Percentiles rank a stretch among this genome's conserved stretches.
Conservation (phyloP, 2,329 filamentous ascomycete species). For the Thelonectria blattea region DNA sequence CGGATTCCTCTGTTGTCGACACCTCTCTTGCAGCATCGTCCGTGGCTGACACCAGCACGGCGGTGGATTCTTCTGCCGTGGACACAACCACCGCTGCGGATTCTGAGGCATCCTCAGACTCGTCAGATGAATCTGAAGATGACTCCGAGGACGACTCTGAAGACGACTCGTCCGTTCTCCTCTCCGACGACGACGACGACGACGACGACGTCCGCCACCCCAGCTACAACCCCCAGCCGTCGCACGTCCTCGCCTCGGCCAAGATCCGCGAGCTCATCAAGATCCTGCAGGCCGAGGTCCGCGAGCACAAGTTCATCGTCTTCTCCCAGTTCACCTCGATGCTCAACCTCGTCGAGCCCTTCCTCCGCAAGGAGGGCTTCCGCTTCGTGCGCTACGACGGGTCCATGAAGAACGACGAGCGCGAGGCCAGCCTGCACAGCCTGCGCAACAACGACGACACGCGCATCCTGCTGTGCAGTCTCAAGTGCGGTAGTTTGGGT, state of each 20-base stretch:
- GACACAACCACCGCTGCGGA: slow-evolving; percentile 19
- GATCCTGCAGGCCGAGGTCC: slow-evolving; percentile 79
- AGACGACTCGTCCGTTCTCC: slow-evolving; percentile 23
- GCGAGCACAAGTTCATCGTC: slow-evolving; percentile 93
- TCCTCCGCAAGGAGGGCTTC: slow-evolving; percentile 76
- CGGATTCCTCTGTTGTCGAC: slow-evolving; percentile 22
- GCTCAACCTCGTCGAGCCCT: slow-evolving; percentile 95
- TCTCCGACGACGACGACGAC: slow-evolving; percentile 50
- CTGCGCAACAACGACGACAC: slow-evolving; percentile 78
- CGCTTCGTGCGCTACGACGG: slow-evolving; percentile 91
- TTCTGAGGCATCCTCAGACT: slow-evolving; percentile 11
- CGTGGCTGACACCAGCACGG: slow-evolving; percentile 11
- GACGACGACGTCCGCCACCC: slow-evolving; percentile 45
- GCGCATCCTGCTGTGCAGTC: slow-evolving; percentile 86
- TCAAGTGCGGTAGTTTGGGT: slow-evolving; percentile 91
- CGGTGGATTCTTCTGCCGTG: slow-evolving; percentile 21
- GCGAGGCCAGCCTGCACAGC: slow-evolving; percentile 82
- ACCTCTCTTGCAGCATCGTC: slow-evolving; percentile 13
- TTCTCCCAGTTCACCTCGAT: slow-evolving; percentile 99
- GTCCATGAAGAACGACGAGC: slow-evolving; percentile 89
- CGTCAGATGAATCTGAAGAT: slow-evolving; percentile 9
- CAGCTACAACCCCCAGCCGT: slow-evolving; percentile 32
- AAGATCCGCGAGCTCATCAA: slow-evolving; percentile 88
- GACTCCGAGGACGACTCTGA: slow-evolving; percentile 46
- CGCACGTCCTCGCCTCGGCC: slow-evolving; percentile 72